Percentiles rank a stretch among this genome's conserved stretches.
Conservation (phyloP, 1,284 basidiomycete genomes). For the Ustilago xerochloae region DNA sequence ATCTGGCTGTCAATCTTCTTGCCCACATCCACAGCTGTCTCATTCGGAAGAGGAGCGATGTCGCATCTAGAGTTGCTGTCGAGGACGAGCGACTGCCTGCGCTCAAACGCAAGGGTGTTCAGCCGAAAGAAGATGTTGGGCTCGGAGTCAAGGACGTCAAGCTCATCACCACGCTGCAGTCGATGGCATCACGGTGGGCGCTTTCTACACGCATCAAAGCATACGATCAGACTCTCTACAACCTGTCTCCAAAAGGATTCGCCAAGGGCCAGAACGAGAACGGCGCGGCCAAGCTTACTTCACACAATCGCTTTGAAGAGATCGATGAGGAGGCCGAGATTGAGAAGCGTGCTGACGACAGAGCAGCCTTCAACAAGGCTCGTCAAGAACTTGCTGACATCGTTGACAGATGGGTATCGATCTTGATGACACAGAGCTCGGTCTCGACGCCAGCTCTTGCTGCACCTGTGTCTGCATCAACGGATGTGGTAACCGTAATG, state of each 20-base stretch:
- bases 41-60: conserved; percentile 29
- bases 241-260: conserved; percentile 20
- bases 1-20: conserved; percentile 31
- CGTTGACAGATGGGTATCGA: conserved; percentile 8
- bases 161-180: conserved; percentile 38
- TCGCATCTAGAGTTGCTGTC: conserved; percentile 18
- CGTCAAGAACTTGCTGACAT: conserved; percentile 15
- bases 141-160: conserved; percentile 46
- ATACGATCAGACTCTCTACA: conserved; percentile 29
- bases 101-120: conserved; percentile 15
- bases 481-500: conserved; percentile 39
- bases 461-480: conserved; percentile 5
- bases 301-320: conserved; percentile 40
- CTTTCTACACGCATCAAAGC: conserved; percentile 24
- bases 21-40: conserved; percentile 20
- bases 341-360: conserved; percentile 4
- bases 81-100: conserved; percentile 6
- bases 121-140: conserved; percentile 43
- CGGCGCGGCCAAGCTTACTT: conserved; percentile 11
- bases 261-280: not conserved
- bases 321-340: conserved; percentile 33
- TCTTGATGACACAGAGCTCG: conserved; percentile 9
- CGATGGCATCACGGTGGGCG: conserved; percentile 37
- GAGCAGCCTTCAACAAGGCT: conserved; percentile 13
- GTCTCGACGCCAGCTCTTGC: not conserved